Evolutionary conservation across 1,284 basidiomycete species (phyloP).

Genomic region (Peniophora sp.): DNA sequence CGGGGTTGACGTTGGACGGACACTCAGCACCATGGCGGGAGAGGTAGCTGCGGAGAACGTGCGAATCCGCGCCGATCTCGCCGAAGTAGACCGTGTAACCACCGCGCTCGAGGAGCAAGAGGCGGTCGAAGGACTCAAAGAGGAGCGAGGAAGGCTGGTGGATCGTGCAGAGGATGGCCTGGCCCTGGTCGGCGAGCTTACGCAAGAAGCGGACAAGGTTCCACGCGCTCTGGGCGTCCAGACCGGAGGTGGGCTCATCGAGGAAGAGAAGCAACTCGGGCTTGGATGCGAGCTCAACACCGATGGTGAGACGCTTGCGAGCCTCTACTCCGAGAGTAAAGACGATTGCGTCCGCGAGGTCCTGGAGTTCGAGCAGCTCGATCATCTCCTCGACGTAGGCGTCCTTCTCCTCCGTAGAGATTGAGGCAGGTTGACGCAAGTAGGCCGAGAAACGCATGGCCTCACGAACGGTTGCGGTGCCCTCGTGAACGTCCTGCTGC

Average conservation of each 20-base stretch:
- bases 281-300: conserved; percentile 81
- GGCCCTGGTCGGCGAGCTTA: conserved; percentile 79
- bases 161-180: conserved; percentile 52
- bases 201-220: conserved; percentile 68
- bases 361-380: conserved; percentile 60
- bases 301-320: conserved; percentile 83
- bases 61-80: conserved; percentile 63
- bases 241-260: conserved; percentile 42
- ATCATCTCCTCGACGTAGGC: conserved; percentile 74
- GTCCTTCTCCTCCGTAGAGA: conserved; percentile 73
- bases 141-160: conserved; percentile 66
- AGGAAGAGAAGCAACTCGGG: conserved; percentile 79
- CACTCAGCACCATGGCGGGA: conserved; percentile 56
- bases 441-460: conserved; percentile 87
- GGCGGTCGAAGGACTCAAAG: conserved; percentile 73
- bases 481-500: conserved; percentile 86
- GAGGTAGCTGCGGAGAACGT: conserved; percentile 62
- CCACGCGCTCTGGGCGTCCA: conserved; percentile 80
- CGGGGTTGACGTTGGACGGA: conserved; percentile 40
- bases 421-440: conserved; percentile 70
- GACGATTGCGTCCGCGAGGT: conserved; percentile 56
- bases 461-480: conserved; percentile 81
- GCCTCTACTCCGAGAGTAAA: conserved; percentile 66
- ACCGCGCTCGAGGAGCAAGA: conserved; percentile 57
- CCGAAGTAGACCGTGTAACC: conserved; percentile 77